Base-by-base conservation (phyloP, 257 asterid species). In the Solanum verrucosum region DNA sequence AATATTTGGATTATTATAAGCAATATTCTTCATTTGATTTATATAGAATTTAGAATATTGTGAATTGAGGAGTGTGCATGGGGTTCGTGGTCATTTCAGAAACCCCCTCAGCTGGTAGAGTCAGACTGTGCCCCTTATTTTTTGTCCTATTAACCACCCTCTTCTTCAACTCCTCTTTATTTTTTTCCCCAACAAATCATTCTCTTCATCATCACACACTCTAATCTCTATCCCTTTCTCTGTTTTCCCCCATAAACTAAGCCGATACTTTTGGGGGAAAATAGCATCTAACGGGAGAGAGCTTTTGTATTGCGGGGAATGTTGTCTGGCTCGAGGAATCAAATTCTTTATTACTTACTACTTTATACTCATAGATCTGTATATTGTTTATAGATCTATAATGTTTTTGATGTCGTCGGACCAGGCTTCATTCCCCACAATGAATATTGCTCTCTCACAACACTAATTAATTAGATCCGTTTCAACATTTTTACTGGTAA, bases 321-420 rank as follows among this genome's bases (percentile, higher is more conserved):
- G 94, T 92, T 92, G 94, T 92, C 91, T 91, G 94, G 94, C 92
- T 89, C 94, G 94, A 91, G 92, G 92, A 92, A 88, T 87, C 79
- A 88, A 63, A 34, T 7, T 38, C 83, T 88, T 65, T 20, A 38
- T 38, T 38, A 8, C 42, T 38, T 38, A 9, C 87, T 87, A 29
- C 87, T 71, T 52, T 21, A 16, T 23, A 16, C 46, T n/a, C 12
- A 35, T 27, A 21, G 42, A 35, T 38, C 25, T 86, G 14, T 25
- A 81, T 44, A 3, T 65, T 11, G 10, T 3, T n/a, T 18, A 38
- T 46, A 77, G 93, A 91, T 91, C 92, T 88, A 20, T 25, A 77
- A 6, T 77, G 60, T n/a, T 40, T 49, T 67, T 56, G 85, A 35
- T 14, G 90, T 92, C 92, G 89, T 92, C 94, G 94, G 94, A 92